A percentile compares a stretch with the other conserved stretches of the same genome.
These are phyloP conservation scores for Cladosporium sp. DNA, from an alignment of 2,329 filamentous ascomycete genomes.

Conservation along the genomic window DNA sequence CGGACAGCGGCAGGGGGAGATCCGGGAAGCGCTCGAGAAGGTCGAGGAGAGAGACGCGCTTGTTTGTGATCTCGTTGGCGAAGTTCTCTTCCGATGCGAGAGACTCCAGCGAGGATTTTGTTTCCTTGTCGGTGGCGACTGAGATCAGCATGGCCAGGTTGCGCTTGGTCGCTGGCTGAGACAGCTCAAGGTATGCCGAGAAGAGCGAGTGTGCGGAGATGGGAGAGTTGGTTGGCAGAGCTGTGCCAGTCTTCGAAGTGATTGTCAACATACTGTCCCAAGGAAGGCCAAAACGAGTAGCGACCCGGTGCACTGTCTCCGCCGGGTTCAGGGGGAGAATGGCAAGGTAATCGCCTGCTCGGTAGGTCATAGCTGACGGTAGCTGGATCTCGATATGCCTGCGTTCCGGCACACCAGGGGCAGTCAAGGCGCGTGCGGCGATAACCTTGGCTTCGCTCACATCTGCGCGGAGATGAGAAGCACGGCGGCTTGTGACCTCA, in stretches of 20 bases:
- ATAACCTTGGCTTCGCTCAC: slow-evolving; percentile 58
- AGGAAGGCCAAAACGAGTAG: slow-evolving; percentile 60
- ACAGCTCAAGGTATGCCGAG: slow-evolving; percentile 66
- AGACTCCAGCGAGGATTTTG: slow-evolving; percentile 45
- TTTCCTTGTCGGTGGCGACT: slow-evolving; percentile 44
- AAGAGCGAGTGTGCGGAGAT: slow-evolving; percentile 61
- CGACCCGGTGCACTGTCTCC: slow-evolving; percentile 56
- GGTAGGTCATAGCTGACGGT: slow-evolving; percentile 53
- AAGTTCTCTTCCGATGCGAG: slow-evolving; percentile 40
- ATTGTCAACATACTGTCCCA: slow-evolving; percentile 55
- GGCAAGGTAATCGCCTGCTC: slow-evolving; percentile 71
- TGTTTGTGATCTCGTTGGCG: slow-evolving; percentile 33
- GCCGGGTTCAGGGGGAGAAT: slow-evolving; percentile 66
- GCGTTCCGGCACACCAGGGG: slow-evolving; percentile 52
- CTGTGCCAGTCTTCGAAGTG: slow-evolving; percentile 55
- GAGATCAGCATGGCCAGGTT: slow-evolving; percentile 48
- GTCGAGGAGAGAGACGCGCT: slow-evolving; percentile 57
- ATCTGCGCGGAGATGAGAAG: slow-evolving; percentile 58
- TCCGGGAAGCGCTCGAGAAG: slow-evolving; percentile 60
- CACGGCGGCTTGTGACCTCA: slow-evolving; percentile 50
- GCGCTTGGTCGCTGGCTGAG: slow-evolving; percentile 66
- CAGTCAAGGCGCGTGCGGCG: slow-evolving; percentile 48
- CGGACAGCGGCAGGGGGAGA: slow-evolving; percentile 57
- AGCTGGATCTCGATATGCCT: slow-evolving; percentile 46
- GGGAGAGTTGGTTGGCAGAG: slow-evolving; percentile 57